These are phyloP conservation scores for Pyracantha coccinea DNA, from an alignment of 331 rosid species.

Conservation along the genomic window DNA sequence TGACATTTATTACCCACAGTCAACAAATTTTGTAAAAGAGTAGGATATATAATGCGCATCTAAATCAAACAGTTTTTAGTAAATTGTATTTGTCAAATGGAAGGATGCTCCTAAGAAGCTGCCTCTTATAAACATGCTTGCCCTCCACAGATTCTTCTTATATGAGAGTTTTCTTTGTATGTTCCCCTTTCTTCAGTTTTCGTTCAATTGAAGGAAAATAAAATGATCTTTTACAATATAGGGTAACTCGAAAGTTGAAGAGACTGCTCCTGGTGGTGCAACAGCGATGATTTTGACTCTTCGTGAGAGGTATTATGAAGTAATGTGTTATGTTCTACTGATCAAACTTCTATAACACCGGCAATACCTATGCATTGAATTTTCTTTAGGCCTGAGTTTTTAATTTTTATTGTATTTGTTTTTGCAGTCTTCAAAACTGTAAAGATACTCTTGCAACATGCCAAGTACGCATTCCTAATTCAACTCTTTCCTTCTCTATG, in stretches of 20 bases:
- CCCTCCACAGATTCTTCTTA: background rate
- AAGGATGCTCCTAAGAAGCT: background rate
- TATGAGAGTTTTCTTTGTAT: background rate
- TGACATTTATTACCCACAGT: background rate
- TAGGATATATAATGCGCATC: background rate
- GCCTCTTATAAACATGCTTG: background rate
- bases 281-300: conserved; percentile 93
- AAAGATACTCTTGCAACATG: conserved; percentile 63
- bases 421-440: conserved; percentile 72
- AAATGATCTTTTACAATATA: conserved; percentile 16
- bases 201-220: background rate
- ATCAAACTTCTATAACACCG: background rate
- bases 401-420: background rate
- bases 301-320: conserved; percentile 64
- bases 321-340: background rate
- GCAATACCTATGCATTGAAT: background rate
- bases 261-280: conserved; percentile 77
- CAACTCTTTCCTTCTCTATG: background rate
- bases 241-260: conserved; percentile 60
- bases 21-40: background rate
- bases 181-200: background rate
- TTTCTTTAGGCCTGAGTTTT: conserved; percentile 9
- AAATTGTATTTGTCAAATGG: background rate
- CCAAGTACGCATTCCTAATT: conserved; percentile 42
- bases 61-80: background rate